These are phyloP conservation scores for Oemleria cerasiformis DNA, from an alignment of 306 rosid genomes.

Conservation along the genomic window DNA sequence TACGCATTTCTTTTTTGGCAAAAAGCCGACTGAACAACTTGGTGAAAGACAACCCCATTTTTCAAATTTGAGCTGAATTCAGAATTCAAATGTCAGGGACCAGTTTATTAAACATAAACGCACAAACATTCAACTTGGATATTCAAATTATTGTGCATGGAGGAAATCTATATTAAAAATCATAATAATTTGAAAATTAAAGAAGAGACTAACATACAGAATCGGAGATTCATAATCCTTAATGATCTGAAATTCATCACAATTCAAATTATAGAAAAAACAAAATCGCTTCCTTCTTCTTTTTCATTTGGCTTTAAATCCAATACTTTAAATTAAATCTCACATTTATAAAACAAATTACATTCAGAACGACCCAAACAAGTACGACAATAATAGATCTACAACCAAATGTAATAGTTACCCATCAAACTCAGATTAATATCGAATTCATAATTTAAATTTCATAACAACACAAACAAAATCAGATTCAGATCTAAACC, in stretches of 20 bases:
- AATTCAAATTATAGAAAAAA: neutral
- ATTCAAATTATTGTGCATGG: neutral
- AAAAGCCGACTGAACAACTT: conserved; percentile 73
- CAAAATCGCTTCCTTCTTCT: neutral
- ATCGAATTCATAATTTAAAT: neutral
- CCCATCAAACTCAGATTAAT: neutral
- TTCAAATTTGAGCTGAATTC: conserved; percentile 33
- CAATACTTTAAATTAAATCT: neutral
- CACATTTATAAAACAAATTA: neutral
- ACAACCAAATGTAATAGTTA: neutral
- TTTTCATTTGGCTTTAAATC: neutral
- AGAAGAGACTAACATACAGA: too few species aligned
- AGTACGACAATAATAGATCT: neutral
- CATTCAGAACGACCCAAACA: neutral
- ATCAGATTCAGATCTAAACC: conserved; percentile 15
- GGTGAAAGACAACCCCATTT: conserved; percentile 67
- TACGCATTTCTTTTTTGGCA: conserved; percentile 67
- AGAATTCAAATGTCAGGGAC: conserved; percentile 14
- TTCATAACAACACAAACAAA: neutral
- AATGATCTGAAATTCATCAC: neutral
- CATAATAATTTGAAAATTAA: neutral
- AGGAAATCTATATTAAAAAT: neutral
- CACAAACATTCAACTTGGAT: neutral
- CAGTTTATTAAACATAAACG: neutral
- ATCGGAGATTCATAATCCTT: neutral